These are phyloP conservation scores for Discostella stelligeroides DNA, from an alignment of 108 stramenopile species.

Conservation along the genomic window DNA sequence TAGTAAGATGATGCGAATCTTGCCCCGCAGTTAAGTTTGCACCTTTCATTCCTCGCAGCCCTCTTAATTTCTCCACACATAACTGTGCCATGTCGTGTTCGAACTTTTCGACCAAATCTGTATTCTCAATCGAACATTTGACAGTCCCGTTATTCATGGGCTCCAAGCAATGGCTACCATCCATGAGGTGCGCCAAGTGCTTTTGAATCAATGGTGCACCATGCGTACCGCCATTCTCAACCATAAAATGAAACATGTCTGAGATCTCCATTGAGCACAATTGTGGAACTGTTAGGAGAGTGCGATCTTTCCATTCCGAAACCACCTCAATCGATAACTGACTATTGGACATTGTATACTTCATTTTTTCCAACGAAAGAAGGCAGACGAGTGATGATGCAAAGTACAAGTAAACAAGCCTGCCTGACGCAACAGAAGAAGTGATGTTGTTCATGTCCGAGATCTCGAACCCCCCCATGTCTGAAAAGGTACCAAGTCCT, in stretches of 20 bases:
- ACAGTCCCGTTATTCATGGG: constrained; percentile 6
- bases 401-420: constrained; percentile 38
- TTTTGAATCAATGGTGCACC: constrained; percentile 26
- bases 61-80: constrained; percentile 35
- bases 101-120: constrained; percentile 8
- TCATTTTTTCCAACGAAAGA: constrained; percentile 28
- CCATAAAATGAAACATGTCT: constrained; percentile 22
- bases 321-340: neutral
- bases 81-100: constrained; percentile 31
- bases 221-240: constrained; percentile 13
- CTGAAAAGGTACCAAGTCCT: constrained; percentile 16
- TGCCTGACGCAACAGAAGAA: constrained; percentile 6
- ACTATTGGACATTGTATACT: constrained; percentile 3
- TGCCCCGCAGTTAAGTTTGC: neutral
- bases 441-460: constrained; percentile 1
- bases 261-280: constrained; percentile 39
- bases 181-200: constrained; percentile 16
- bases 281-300: constrained; percentile 26
- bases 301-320: constrained; percentile 7
- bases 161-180: constrained; percentile 19
- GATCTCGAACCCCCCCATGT: constrained; percentile 14
- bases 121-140: neutral
- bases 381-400: constrained; percentile 25
- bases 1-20: neutral
- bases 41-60: constrained; percentile 10